Evolutionary conservation across 2,329 filamentous ascomycete genomes (phyloP).

Genomic region (Cytospora schulzeri): DNA sequence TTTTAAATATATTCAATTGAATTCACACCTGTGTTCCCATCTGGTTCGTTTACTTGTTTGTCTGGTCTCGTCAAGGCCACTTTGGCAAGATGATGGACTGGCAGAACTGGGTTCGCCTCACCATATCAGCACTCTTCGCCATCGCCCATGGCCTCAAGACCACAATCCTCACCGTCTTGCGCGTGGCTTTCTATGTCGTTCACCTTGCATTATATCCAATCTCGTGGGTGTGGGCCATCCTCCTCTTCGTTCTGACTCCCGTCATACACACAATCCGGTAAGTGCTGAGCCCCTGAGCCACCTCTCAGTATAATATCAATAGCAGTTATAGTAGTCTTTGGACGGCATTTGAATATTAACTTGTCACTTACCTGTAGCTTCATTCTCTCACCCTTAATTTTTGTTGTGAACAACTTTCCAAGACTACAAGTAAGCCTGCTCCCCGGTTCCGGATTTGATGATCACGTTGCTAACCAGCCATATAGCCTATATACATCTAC

Average conservation of each 20-base stretch:
- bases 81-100: slow-evolving; percentile 13
- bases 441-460: neutral
- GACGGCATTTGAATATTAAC: neutral
- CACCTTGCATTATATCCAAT: slow-evolving; percentile 24
- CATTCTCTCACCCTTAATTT: slow-evolving; percentile 31
- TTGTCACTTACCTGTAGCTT: slow-evolving; percentile 8
- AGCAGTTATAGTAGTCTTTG: neutral
- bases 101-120: slow-evolving; percentile 16
- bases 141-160: slow-evolving; percentile 10
- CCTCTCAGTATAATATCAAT: neutral
- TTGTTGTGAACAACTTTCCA: slow-evolving; percentile 29
- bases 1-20: too few relatives aligned
- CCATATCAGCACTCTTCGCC: slow-evolving; percentile 12
- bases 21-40: too few relatives aligned
- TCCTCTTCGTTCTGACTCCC: slow-evolving; percentile 27
- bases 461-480: slow-evolving; percentile 3
- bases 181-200: slow-evolving; percentile 6
- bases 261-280: slow-evolving; percentile 25
- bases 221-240: slow-evolving; percentile 7
- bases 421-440: slow-evolving; percentile 18
- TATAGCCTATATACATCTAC: slow-evolving; percentile 28
- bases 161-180: neutral
- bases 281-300: neutral
- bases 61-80: too few relatives aligned
- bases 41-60: too few relatives aligned